Conservation (phyloP, 1,139 yeast genomes). For the Geotrichum klebahnii region DNA sequence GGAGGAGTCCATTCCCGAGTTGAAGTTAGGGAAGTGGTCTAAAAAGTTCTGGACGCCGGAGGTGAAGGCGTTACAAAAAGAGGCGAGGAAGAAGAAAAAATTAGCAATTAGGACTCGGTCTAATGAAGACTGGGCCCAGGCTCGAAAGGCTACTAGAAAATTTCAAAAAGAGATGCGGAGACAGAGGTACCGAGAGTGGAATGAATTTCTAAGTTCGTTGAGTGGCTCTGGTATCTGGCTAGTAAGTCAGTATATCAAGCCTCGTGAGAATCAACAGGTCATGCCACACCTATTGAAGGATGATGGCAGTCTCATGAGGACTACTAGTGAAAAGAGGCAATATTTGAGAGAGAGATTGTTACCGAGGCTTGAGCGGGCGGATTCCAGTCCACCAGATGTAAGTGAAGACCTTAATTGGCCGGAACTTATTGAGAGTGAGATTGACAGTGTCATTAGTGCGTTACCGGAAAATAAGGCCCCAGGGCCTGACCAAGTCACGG, state of each 20-base stretch:
- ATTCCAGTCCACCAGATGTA: not conserved
- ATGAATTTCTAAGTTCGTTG: not conserved
- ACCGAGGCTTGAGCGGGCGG: not conserved
- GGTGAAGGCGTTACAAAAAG: not conserved
- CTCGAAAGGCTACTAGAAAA: not conserved
- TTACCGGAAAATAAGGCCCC: slow-evolving; percentile 12
- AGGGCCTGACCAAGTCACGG: slow-evolving; percentile 14
- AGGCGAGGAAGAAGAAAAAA: not conserved
- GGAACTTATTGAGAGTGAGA: not conserved
- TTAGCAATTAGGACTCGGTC: not conserved
- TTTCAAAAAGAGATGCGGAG: not conserved
- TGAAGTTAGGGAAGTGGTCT: slow-evolving; percentile 1
- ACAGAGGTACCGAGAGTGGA: not conserved
- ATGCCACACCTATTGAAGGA: slow-evolving; percentile 2
- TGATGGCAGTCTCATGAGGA: not conserved
- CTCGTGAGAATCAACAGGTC: not conserved
- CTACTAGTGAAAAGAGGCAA: not conserved
- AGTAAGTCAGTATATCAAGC: not conserved
- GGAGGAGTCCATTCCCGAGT: not conserved
- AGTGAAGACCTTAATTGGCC: not conserved
- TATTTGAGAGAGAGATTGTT: not conserved
- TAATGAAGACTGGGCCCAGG: not conserved
- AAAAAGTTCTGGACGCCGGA: slow-evolving; percentile 2
- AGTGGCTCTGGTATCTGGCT: not conserved
- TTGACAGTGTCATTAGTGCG: not conserved